Evolutionary conservation across 2,329 filamentous ascomycete genomes (phyloP).

Genomic region (Anisogramma anomala): DNA sequence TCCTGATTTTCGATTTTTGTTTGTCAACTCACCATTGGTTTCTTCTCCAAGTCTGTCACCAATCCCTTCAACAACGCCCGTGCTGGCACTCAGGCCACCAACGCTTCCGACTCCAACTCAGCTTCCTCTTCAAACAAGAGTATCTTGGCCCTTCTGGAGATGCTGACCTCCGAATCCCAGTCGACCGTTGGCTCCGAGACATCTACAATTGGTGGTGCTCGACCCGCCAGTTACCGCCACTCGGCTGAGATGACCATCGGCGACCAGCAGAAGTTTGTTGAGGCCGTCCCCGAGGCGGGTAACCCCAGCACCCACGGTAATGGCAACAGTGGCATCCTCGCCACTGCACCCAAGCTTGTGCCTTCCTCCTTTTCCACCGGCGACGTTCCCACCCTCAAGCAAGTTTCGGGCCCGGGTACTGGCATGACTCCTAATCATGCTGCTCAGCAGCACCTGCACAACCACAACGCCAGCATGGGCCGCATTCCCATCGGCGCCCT

Average conservation of each 20-base stretch:
- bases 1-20: constrained; percentile 1
- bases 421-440: constrained; percentile 46
- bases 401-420: constrained; percentile 39
- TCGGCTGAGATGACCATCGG: constrained; percentile 41
- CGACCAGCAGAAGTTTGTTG: constrained; percentile 37
- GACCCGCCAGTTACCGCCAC: constrained; percentile 41
- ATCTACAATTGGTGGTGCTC: constrained; percentile 34
- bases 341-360: constrained; percentile 55
- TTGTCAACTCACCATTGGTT: constrained; percentile 12
- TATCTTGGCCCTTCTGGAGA: constrained; percentile 22
- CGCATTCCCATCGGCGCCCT: constrained; percentile 60
- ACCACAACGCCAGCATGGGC: constrained; percentile 73
- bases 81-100: constrained; percentile 1
- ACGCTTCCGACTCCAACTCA: neutral
- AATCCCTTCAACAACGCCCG: no score
- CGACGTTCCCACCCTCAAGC: constrained; percentile 79
- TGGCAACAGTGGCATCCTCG: constrained; percentile 33
- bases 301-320: constrained; percentile 33
- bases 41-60: constrained; percentile 52
- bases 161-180: constrained; percentile 26
- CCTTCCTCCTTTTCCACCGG: constrained; percentile 84
- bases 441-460: constrained; percentile 53
- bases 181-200: constrained; percentile 30
- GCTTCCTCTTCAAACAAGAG: constrained; percentile 32
- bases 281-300: constrained; percentile 29